phyloP scores from a whole-genome alignment of 1,284 basidiomycete genomes.

The Boletus subluridellus region DNA sequence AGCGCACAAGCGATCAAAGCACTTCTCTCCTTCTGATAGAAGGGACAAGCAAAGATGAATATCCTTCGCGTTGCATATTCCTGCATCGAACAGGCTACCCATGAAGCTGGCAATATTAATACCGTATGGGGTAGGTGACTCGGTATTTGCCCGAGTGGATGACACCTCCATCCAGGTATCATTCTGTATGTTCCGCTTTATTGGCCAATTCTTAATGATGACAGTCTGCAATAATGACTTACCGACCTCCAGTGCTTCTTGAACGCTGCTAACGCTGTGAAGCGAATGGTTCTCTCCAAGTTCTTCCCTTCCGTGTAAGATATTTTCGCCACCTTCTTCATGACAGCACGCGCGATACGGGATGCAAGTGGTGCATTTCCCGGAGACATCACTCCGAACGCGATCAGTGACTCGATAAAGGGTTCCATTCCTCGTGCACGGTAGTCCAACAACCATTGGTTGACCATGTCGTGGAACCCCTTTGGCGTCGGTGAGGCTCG shows the following conservation, averaged over 20 bases:
- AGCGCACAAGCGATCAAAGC: conserved; percentile 26
- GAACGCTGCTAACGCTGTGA: conserved; percentile 20
- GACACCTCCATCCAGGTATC: conserved; percentile 6
- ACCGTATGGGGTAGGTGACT: conserved; percentile 11
- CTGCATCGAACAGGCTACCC: conserved; percentile 31
- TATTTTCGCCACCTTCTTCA: conserved; percentile 10
- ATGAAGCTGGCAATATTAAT: conserved; percentile 35
- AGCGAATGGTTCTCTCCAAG: conserved; percentile 21
- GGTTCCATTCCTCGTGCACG: conserved; percentile 13
- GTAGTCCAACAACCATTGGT: conserved; percentile 24
- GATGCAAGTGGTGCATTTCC: conserved; percentile 20
- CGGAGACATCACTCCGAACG: conserved; percentile 13
- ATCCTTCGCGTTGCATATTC: conserved; percentile 26
- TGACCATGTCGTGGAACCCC: conserved; percentile 18
- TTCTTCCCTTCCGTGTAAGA: conserved; percentile 16
- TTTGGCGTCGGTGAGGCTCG: not conserved
- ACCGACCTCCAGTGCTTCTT: conserved; percentile 26
- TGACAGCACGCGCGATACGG: conserved; percentile 17
- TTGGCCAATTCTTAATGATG: not conserved
- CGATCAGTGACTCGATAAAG: conserved; percentile 24
- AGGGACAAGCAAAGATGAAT: conserved; percentile 28
- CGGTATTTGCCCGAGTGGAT: not conserved
- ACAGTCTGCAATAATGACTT: not conserved
- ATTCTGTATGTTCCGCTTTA: conserved; percentile 13
- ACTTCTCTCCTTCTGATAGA: conserved; percentile 20